Evolutionary conservation across 495 filamentous ascomycete species (phyloP), one percentile per base, ranked within the genome.

Genomic region (Bacidia gigantensis): DNA sequence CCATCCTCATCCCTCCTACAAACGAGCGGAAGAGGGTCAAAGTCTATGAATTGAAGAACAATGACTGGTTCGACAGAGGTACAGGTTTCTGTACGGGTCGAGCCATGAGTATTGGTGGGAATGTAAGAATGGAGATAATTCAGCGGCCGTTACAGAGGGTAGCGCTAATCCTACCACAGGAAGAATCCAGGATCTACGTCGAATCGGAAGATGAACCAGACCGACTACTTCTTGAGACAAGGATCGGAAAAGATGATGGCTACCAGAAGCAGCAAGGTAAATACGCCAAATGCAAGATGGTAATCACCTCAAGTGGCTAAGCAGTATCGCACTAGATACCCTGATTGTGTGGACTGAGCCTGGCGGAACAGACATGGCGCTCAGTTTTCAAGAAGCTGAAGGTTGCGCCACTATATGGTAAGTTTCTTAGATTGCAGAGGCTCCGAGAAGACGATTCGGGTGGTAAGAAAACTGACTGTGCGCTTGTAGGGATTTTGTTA

Each of bases 221-320:
- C 26, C 81, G 92, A 44, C 75, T 85, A 46, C 72, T 98, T 24
- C 71, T 98, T 49, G 86, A 96, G 67, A 94, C 73, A 25, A 87
- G 78, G 61, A 94, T 98, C 52, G 78, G 80, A 53, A 95, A 89
- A 64, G 89, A 96, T 55, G 92, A 96, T 79, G 86, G 84, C 39
- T 97, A 97, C 68, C 88, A 96, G 68, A 96, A 96, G 68, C 92
- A 98, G 63, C 92, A 97, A 83, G 89, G 89, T 90, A 73, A 61
- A 68, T 22, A n/a, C 51, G 47, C 17, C 26, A 47, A 38, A 42
- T 7, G 11, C 10, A 42, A 44, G 25, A 44, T 50, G 41, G 26
- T 49, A 55, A 47, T 44, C 45, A 50, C 17, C n/a, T n/a, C n/a
- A n/a, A n/a, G n/a, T n/a, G 35, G 21, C 44, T 50, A 12, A 53